Evolutionary conservation across 2,329 filamentous ascomycete species (phyloP), one percentile per base, ranked within the genome.

Genomic region (Davidsoniella australis): DNA sequence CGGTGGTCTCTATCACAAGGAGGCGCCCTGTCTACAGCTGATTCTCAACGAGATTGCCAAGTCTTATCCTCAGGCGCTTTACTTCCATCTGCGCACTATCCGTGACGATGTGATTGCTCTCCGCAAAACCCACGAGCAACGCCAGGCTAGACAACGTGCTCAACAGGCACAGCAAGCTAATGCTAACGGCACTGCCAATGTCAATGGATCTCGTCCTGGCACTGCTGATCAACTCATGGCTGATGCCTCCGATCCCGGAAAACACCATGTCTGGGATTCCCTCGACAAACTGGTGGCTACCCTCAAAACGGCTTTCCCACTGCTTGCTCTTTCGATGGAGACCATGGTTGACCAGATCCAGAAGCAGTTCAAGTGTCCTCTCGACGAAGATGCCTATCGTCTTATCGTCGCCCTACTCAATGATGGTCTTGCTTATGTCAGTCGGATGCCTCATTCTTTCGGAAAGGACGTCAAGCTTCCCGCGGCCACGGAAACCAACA

Each of bases 321-420:
- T 99, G 16, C 75, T 99, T 57, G 91, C 93, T 8, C 69, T 96
- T 41, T 95, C 89, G 0, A 96, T 99, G 91, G 91, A 99, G 67
- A 94, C 89, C 0, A 98, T 96, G 87, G 88, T 96, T 26, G 91
- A 98, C 61, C 89, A 96, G 65, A 94, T 98, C 52, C 84, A 91
- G 63, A 96, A 96, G 70, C 83, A 96, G 65, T 98, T 98, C 75
- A 98, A 98, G 67, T 96, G 91, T 59, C 89, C 89, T 12, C 89
- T 89, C 0, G 91, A 99, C 58, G 91, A 99, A 63, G 91, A 99
- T 67, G 93, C 91, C 2, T 96, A 96, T 64, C 77, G 91, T 45
- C 72, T 99, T 14, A 98, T 98, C 56, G 89, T 96, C n/a, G 93
- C 91, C 2, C 69, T 99, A 9, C 76, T 98, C 18, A 98, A 98